Evolutionary conservation across 2,329 filamentous ascomycete genomes (phyloP).

Genomic region (Bipolaris sorokiniana): DNA sequence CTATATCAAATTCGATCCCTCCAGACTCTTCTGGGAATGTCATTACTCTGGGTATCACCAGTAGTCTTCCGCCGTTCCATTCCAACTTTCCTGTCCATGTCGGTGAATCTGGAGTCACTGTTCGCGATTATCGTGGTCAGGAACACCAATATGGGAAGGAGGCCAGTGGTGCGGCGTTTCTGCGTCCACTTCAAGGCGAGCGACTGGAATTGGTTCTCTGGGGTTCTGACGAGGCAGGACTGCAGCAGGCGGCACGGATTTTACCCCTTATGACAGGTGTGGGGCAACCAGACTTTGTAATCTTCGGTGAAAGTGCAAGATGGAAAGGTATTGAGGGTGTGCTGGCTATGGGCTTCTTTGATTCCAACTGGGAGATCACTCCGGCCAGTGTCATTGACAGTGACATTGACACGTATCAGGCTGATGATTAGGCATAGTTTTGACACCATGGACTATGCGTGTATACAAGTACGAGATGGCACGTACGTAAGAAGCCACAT

Average conservation of each 20-base stretch:
- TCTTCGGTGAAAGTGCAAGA: conserved; percentile 54
- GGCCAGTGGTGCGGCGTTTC: conserved; percentile 58
- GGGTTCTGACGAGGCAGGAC: conserved; percentile 57
- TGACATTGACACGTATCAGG: background rate
- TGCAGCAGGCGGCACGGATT: conserved; percentile 59
- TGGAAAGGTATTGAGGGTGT: conserved; percentile 61
- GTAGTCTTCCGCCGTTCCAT: conserved; percentile 26
- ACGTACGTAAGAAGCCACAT: background rate
- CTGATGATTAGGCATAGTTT: background rate
- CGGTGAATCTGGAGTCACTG: conserved; percentile 20
- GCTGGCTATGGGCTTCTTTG: conserved; percentile 62
- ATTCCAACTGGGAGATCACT: conserved; percentile 60
- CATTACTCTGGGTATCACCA: conserved; percentile 50
- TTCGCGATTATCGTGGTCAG: conserved; percentile 31
- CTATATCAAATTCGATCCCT: background rate
- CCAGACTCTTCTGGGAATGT: conserved; percentile 51
- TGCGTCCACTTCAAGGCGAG: conserved; percentile 56
- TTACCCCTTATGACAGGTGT: conserved; percentile 63
- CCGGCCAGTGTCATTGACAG: conserved; percentile 51
- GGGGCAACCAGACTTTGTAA: conserved; percentile 64
- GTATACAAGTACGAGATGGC: background rate
- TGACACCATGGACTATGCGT: background rate
- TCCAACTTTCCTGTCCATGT: conserved; percentile 42
- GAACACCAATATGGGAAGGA: conserved; percentile 35
- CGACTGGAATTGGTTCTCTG: conserved; percentile 63